Evolutionary conservation across 2,329 filamentous ascomycete species (phyloP).

Genomic region (Diplodia seriata): DNA sequence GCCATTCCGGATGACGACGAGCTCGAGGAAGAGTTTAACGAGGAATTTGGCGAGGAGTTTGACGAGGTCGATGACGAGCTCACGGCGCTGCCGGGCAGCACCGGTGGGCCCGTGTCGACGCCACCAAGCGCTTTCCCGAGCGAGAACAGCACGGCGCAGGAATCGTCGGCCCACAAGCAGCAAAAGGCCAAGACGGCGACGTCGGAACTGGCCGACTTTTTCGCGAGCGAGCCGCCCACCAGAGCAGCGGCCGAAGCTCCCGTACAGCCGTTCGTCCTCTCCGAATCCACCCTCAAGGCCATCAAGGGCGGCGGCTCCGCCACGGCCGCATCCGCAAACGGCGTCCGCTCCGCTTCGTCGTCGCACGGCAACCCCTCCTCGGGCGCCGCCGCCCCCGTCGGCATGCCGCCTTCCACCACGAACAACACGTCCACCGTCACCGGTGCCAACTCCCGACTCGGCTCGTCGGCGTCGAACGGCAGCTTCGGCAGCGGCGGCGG

Average conservation of each 20-base stretch:
- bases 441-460: not conserved
- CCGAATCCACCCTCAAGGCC: slow-evolving; percentile 19
- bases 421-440: slow-evolving; percentile 1
- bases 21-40: slow-evolving; percentile 24
- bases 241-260: slow-evolving; percentile 37
- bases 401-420: not conserved
- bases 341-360: slow-evolving; percentile 38
- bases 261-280: slow-evolving; percentile 42
- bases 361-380: slow-evolving; percentile 34
- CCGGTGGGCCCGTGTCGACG: slow-evolving; percentile 30
- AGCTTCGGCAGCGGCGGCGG: not conserved
- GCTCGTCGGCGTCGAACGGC: not conserved
- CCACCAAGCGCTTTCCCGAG: slow-evolving; percentile 38
- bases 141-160: slow-evolving; percentile 35
- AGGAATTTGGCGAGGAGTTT: slow-evolving; percentile 67
- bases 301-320: slow-evolving; percentile 30
- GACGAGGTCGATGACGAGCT: slow-evolving; percentile 65
- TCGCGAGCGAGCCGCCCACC: slow-evolving; percentile 69
- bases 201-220: slow-evolving; percentile 72
- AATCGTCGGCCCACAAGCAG: slow-evolving; percentile 33
- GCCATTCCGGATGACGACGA: slow-evolving; percentile 73
- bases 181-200: slow-evolving; percentile 45
- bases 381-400: slow-evolving; percentile 1
- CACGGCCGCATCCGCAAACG: slow-evolving; percentile 32
- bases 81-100: slow-evolving; percentile 50